Percentiles rank a stretch among this genome's conserved stretches.
Conservation (phyloP, 768 basidiomycete species). For the Kwoniella mangroviensis region DNA sequence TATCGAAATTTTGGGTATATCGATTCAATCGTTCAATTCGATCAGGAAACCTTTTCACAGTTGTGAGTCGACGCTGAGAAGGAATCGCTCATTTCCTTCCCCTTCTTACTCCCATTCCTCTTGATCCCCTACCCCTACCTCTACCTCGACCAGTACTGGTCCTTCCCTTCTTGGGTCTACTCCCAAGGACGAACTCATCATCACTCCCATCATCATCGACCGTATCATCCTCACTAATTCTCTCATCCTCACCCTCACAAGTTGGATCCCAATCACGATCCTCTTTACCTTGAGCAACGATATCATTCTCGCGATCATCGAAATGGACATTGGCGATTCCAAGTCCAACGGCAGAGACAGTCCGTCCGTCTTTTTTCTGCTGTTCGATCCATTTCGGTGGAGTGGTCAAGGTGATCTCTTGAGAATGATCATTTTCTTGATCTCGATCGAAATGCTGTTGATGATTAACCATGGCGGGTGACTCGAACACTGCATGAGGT, state of each 20-base stretch:
- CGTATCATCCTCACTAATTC: constrained; percentile 5
- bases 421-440: constrained; percentile 23
- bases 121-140: constrained; percentile 10
- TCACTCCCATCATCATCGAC: constrained; percentile 14
- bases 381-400: constrained; percentile 25
- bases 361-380: constrained; percentile 13
- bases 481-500: constrained; percentile 13
- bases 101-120: constrained; percentile 8
- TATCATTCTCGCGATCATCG: constrained; percentile 23
- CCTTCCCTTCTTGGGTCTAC: constrained; percentile 5
- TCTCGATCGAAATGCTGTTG: constrained; percentile 9
- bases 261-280: constrained; percentile 14
- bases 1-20: not conserved
- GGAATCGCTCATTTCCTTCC: constrained; percentile 5
- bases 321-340: constrained; percentile 50
- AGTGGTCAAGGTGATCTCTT: constrained; percentile 43
- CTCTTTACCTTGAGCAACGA: not conserved
- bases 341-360: constrained; percentile 42
- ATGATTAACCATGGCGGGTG: constrained; percentile 10
- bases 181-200: constrained; percentile 12
- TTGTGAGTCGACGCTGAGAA: not conserved
- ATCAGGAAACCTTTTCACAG: not conserved
- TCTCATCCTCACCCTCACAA: constrained; percentile 8
- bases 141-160: constrained; percentile 8
- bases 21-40: not conserved